Base-by-base conservation (phyloP, 306 rosid species). In the Trifolium subterraneum region DNA sequence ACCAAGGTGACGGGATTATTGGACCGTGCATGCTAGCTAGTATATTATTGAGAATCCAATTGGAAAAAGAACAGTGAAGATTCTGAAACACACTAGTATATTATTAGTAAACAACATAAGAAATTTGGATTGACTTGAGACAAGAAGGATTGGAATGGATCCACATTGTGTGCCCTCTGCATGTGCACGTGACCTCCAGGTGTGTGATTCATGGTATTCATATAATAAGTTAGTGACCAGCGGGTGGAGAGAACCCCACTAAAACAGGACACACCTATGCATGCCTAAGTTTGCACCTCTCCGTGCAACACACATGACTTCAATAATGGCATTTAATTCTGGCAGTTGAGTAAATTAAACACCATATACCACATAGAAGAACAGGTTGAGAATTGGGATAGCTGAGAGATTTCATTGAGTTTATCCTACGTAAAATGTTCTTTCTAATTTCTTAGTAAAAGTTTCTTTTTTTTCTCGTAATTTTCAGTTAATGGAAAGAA, bases 231-330 rank as follows among this genome's bases (percentile, higher is more conserved):
- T n/a, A 33, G 7, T 63, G 29, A 36, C 27, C 11, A 9, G 25
- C 22, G 8, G 67, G 18, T 15, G 14, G 13, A 29, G 44, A 61
- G 18, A 61, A 33, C 23, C 67, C 67, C 42, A 31, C 42, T 33
- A 61, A 11, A 14, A 59, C 65, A 59, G n/a, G n/a, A n/a, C n/a
- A n/a, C n/a, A n/a, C n/a, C n/a, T n/a, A n/a, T n/a, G n/a, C n/a
- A n/a, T n/a, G n/a, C n/a, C n/a, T n/a, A n/a, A n/a, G n/a, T n/a
- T 56, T 56, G 64, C 18, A 13, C 41, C 65, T 59, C 39, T 59
- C 38, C 19, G 16, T 23, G 65, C 39, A 59, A 59, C n/a, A 59
- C 19, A 59, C 20, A 59, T 27, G 8, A 58, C 38, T 59, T 59
- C 15, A 6, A 27, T 59, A 36, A 36, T 36, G 20, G 29, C 65